Conservation (phyloP, 2,329 filamentous ascomycete species). For the Chalaropsis ovoidea region DNA sequence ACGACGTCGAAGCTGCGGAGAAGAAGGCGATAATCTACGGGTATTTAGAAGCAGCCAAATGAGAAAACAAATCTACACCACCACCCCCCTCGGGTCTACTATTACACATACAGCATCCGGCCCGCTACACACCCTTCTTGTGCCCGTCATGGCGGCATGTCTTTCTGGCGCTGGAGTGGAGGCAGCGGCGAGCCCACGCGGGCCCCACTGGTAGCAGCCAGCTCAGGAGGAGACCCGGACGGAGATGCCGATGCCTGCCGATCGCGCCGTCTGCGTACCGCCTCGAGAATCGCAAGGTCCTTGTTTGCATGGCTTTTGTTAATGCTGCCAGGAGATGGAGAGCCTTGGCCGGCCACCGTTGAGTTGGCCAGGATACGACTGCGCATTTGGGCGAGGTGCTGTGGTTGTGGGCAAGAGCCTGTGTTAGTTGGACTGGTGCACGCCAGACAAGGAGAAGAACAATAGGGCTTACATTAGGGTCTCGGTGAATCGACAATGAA, state of each 20-base stretch:
- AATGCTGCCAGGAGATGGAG: not conserved
- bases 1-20: not conserved
- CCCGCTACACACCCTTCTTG: no score
- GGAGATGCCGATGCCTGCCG: not conserved
- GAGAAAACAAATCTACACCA: no score
- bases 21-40: not conserved
- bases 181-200: not conserved
- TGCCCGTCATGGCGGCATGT: no score
- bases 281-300: not conserved
- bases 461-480: slow-evolving; percentile 12
- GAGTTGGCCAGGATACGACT: not conserved
- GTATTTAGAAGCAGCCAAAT: not conserved
- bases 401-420: not conserved
- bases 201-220: not conserved
- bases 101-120: no score
- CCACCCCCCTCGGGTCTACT: no score
- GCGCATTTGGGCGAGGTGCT: slow-evolving; percentile 10
- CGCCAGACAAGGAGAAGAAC: no score
- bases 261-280: not conserved
- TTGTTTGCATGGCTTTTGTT: not conserved
- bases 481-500: not conserved
- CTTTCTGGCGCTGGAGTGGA: no score
- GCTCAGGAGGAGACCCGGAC: not conserved
- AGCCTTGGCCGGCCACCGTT: not conserved
- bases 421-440: not conserved